phyloP scores from a whole-genome alignment of 1,284 basidiomycete species.

The Fomitopsis betulina region DNA sequence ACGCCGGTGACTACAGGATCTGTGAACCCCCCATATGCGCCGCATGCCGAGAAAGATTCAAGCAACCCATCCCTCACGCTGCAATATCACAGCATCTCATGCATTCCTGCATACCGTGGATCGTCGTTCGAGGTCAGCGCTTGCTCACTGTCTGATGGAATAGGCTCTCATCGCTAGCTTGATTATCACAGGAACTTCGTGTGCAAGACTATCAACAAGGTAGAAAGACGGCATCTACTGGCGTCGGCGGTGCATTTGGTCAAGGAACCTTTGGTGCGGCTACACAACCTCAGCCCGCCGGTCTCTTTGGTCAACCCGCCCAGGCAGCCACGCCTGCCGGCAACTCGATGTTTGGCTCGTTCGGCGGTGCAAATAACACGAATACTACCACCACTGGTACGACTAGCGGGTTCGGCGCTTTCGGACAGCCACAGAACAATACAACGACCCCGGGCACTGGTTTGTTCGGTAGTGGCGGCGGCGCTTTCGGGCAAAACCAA shows the following conservation, averaged over 20 bases:
- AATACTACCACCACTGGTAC: conserved; percentile 10
- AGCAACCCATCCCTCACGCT: conserved; percentile 34
- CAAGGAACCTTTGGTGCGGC: conserved; percentile 39
- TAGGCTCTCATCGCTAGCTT: conserved; percentile 6
- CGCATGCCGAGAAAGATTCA: conserved; percentile 57
- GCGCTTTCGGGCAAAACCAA: conserved; percentile 28
- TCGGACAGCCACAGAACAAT: conserved; percentile 25
- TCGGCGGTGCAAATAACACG: conserved; percentile 17
- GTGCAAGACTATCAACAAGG: conserved; percentile 72
- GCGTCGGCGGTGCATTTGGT: conserved; percentile 35
- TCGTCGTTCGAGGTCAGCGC: conserved; percentile 65
- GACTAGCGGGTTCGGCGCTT: conserved; percentile 39
- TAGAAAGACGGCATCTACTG: conserved; percentile 50
- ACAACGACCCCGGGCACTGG: conserved; percentile 30
- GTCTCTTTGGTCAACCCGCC: conserved; percentile 28
- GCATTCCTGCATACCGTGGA: conserved; percentile 63
- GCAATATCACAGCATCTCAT: conserved; percentile 72
- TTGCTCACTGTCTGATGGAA: not conserved
- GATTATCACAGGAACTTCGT: conserved; percentile 55
- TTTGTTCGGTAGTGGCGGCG: conserved; percentile 30
- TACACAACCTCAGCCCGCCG: conserved; percentile 16
- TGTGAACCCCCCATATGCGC: conserved; percentile 50
- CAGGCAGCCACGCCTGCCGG: conserved; percentile 22
- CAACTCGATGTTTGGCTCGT: conserved; percentile 28
- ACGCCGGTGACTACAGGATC: conserved; percentile 61